A percentile compares a stretch with the other conserved stretches of the same genome.
These are phyloP conservation scores for Spinacia oleracea DNA, from an alignment of 179 eudicot genomes.

Conservation along the genomic window DNA sequence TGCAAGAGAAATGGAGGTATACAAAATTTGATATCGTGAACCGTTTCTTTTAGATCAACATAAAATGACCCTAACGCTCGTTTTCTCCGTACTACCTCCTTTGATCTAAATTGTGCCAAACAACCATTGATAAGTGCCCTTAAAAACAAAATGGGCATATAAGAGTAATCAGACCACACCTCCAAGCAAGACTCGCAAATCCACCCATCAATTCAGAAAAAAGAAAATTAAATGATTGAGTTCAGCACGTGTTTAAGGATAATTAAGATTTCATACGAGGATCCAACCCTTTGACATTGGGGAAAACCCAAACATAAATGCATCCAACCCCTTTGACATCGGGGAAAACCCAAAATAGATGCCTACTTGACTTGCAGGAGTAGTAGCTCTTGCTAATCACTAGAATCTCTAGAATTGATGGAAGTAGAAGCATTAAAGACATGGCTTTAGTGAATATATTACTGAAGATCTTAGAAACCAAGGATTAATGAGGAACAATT, in stretches of 20 bases:
- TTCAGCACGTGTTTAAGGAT: background rate
- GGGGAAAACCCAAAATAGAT: background rate
- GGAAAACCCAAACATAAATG: background rate
- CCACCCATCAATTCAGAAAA: background rate
- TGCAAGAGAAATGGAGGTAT: background rate
- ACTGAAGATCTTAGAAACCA: background rate
- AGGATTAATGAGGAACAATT: background rate
- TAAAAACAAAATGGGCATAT: background rate
- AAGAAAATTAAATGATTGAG: background rate
- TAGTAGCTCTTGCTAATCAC: background rate
- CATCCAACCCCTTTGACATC: background rate
- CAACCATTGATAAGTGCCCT: background rate
- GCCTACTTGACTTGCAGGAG: background rate
- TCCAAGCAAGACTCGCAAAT: background rate
- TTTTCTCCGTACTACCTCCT: background rate
- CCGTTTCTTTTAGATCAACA: background rate
- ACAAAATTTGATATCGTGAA: background rate
- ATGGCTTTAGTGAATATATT: background rate
- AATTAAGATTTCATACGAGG: background rate
- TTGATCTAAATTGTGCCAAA: background rate
- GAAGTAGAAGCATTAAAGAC: background rate
- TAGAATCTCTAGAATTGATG: background rate
- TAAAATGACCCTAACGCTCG: background rate
- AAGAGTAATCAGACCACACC: background rate
- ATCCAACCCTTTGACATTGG: background rate